phyloP scores from a whole-genome alignment of 2,329 filamentous ascomycete genomes.

The Biscogniauxia marginata region DNA sequence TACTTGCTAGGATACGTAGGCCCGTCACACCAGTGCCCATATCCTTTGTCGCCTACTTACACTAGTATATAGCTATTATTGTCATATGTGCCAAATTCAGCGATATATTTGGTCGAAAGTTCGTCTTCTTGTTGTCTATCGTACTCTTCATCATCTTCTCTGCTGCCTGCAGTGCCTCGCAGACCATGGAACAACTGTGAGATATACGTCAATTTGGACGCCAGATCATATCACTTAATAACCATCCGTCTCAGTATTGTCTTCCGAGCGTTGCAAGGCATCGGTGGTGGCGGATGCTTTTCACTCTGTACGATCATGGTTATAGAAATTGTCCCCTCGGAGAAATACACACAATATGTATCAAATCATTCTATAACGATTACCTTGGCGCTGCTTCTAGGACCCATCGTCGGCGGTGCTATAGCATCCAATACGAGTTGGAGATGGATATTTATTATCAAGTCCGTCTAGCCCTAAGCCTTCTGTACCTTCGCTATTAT shows the following conservation, averaged over 20 bases:
- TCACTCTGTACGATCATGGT: constrained; percentile 8
- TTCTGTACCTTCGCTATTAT: background rate
- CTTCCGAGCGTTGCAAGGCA: constrained; percentile 15
- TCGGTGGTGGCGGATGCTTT: constrained; percentile 13
- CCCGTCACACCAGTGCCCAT: background rate
- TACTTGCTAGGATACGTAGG: constrained; percentile 1
- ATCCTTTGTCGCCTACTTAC: background rate
- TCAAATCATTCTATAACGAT: background rate
- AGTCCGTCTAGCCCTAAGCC: constrained; percentile 7
- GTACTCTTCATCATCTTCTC: constrained; percentile 11
- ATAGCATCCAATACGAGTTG: constrained; percentile 17
- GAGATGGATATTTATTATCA: constrained; percentile 29
- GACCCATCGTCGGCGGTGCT: constrained; percentile 24
- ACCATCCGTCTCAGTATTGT: constrained; percentile 3
- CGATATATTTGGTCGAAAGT: constrained; percentile 13
- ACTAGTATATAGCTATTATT: constrained; percentile 1
- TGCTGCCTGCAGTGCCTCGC: constrained; percentile 3
- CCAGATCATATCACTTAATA: background rate
- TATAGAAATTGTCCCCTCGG: constrained; percentile 11
- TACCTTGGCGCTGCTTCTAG: constrained; percentile 10
- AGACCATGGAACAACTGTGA: constrained; percentile 13
- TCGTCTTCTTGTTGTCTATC: background rate
- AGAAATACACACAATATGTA: constrained; percentile 6
- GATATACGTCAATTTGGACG: background rate
- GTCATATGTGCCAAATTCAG: constrained; percentile 10